These are phyloP conservation scores for Cocos nucifera DNA, from an alignment of 176 grass and related monocot species.

Conservation along the genomic window DNA sequence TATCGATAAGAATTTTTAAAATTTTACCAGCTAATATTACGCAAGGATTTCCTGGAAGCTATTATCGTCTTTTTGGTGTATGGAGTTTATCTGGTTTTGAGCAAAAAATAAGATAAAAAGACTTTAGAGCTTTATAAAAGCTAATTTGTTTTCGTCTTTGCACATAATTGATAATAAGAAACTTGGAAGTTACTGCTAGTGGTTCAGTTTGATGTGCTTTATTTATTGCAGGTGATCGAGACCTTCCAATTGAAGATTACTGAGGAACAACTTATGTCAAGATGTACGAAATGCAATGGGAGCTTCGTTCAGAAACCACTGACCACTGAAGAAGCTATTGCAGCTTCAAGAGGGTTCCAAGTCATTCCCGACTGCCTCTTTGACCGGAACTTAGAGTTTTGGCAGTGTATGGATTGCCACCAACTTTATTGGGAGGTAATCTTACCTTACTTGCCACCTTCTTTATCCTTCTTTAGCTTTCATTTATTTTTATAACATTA, in stretches of 20 bases:
- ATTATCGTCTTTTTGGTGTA: too few relatives aligned
- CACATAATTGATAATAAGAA: too few relatives aligned
- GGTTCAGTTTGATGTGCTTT: background rate
- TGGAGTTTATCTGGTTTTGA: too few relatives aligned
- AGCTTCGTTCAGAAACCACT: slow-evolving; percentile 95
- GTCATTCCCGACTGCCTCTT: slow-evolving; percentile 82
- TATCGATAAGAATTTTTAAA: too few relatives aligned
- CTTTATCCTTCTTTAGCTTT: background rate
- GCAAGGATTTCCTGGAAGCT: too few relatives aligned
- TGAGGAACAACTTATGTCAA: slow-evolving; percentile 78
- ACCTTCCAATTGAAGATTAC: slow-evolving; percentile 87
- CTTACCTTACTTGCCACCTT: background rate
- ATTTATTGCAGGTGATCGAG: slow-evolving; percentile 61
- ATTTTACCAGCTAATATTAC: too few relatives aligned
- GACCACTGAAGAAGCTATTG: slow-evolving; percentile 65
- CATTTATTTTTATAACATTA: slow-evolving; percentile 8
- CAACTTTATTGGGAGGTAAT: slow-evolving; percentile 99
- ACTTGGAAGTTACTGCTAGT: too few relatives aligned
- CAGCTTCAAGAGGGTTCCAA: slow-evolving; percentile 92
- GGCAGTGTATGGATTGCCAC: slow-evolving; percentile 85
- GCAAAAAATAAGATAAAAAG: too few relatives aligned
- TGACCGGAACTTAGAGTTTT: slow-evolving; percentile 83
- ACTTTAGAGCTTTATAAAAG: too few relatives aligned
- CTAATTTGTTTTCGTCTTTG: too few relatives aligned
- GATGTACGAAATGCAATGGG: slow-evolving; percentile 97